Percentiles rank a stretch among this genome's conserved stretches.
Evolutionary conservation across 2,329 filamentous ascomycete species (phyloP).

Genomic region (Aureobasidium leucospermi): DNA sequence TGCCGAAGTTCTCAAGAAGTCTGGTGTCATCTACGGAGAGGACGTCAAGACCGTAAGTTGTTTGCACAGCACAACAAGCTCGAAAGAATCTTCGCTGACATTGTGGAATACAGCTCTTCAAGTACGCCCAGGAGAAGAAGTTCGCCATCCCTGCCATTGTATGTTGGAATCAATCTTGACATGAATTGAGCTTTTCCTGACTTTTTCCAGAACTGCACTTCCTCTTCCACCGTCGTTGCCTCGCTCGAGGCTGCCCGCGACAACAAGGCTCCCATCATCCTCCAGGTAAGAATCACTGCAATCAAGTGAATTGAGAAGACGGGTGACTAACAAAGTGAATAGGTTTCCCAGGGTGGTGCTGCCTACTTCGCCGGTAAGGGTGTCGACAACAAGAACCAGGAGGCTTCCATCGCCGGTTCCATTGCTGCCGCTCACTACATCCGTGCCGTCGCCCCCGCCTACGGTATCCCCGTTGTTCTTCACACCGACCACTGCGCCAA

Average conservation of each 20-base stretch:
- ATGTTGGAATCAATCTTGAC: not conserved
- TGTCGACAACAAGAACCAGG: conserved; percentile 73
- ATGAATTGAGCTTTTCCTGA: not conserved
- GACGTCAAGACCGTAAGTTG: conserved; percentile 21
- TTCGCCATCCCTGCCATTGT: conserved; percentile 62
- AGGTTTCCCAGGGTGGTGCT: conserved; percentile 79
- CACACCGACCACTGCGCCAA: conserved; percentile 99
- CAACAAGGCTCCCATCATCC: conserved; percentile 81
- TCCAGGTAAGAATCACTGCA: conserved; percentile 41
- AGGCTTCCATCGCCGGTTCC: conserved; percentile 80
- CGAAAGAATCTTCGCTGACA: conserved; percentile 14
- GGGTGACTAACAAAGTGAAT: not conserved
- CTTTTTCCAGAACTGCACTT: conserved; percentile 67
- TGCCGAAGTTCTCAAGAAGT: conserved; percentile 23
- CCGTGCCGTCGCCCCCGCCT: conserved; percentile 75
- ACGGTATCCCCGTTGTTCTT: conserved; percentile 84
- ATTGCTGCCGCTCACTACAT: conserved; percentile 91
- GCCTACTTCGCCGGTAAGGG: conserved; percentile 57
- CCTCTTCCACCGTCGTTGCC: conserved; percentile 78
- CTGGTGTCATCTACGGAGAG: conserved; percentile 34
- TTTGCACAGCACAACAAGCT: not conserved
- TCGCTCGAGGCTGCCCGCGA: conserved; percentile 92
- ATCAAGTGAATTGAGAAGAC: not conserved
- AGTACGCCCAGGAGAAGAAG: conserved; percentile 79
- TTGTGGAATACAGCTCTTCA: conserved; percentile 56